Evolutionary conservation across 441 rosid genomes (phyloP), one percentile per base, ranked within the genome.

Genomic region (Heliophila coronopifolia): DNA sequence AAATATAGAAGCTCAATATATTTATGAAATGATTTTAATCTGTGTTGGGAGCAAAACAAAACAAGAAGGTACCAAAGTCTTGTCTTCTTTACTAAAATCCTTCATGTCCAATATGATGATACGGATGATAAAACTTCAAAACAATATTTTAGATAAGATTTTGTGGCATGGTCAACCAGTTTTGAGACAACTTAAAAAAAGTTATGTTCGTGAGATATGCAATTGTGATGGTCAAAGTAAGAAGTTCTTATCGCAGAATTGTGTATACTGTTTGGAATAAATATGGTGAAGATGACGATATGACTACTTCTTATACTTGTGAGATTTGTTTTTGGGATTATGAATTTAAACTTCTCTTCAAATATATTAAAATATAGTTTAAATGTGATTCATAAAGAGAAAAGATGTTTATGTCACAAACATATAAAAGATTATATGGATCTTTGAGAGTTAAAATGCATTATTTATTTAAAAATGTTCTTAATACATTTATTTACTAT

Each of bases 41-140:
- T 63, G 68, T 25, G n/a, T 17, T 8, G 61, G 14, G 3, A 42
- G 27, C 3, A 4, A 46, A 36, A 1, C 8, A n/a, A 44, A 54
- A 25, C 50, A 62, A 37, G 13, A 11, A 6, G 59, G 59, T 13
- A 35, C 33, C 6, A 17, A 31, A 15, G 9, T 44, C 0, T 25
- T 52, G 37, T 52, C 54, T 26, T 19, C 66, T 17, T 35, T 52
- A 2, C 18, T 2, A 13, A 37, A 37, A 3, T 31, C 25, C 9
- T 10, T 1, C n/a, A 24, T 43, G 56, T 27, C 33, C 6, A 34
- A 4, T 10, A 50, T 31, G 0, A 18, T 31, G 1, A 0, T 5
- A 14, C 27, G 16, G 4, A 9, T 42, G 17, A 31, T 13, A 13
- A 15, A 10, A 12, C 20, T 20, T 18, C 30, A 4, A n/a, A 4